Evolutionary conservation across 1,284 basidiomycete species (phyloP).

Genomic region (Wallemia ichthyophaga): DNA sequence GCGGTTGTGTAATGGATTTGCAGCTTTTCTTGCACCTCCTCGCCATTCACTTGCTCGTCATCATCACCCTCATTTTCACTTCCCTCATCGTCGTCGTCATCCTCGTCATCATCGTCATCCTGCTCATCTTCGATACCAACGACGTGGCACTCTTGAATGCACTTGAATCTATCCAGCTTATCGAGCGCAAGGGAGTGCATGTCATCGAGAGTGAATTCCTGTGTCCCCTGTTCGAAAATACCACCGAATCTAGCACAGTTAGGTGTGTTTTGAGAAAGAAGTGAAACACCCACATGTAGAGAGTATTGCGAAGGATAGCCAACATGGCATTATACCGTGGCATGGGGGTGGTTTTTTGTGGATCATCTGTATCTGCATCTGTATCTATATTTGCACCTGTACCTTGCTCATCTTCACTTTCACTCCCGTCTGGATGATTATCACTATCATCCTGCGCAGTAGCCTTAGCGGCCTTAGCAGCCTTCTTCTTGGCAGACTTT

Average conservation of each 20-base stretch:
- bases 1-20: no score
- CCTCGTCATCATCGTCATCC: constrained; percentile 13
- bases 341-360: constrained; percentile 33
- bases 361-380: constrained; percentile 33
- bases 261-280: not conserved
- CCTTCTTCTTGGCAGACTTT: constrained; percentile 29
- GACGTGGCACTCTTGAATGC: constrained; percentile 34
- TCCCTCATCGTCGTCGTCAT: constrained; percentile 25
- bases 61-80: constrained; percentile 15
- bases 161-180: constrained; percentile 43
- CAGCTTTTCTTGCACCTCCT: constrained; percentile 15
- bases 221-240: constrained; percentile 45
- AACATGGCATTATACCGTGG: constrained; percentile 79
- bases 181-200: constrained; percentile 46
- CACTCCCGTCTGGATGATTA: constrained; percentile 9
- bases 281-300: constrained; percentile 36
- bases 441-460: constrained; percentile 3
- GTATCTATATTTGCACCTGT: not conserved
- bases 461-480: constrained; percentile 1
- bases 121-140: constrained; percentile 28
- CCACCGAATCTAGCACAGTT: constrained; percentile 41
- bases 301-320: constrained; percentile 49
- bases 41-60: constrained; percentile 23
- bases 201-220: constrained; percentile 61
- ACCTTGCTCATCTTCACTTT: constrained; percentile 4